A percentile compares a stretch with the other conserved stretches of the same genome.
These are phyloP conservation scores for Diddensiella transvaalensis DNA, from an alignment of 805 yeast genomes.

Conservation along the genomic window DNA sequence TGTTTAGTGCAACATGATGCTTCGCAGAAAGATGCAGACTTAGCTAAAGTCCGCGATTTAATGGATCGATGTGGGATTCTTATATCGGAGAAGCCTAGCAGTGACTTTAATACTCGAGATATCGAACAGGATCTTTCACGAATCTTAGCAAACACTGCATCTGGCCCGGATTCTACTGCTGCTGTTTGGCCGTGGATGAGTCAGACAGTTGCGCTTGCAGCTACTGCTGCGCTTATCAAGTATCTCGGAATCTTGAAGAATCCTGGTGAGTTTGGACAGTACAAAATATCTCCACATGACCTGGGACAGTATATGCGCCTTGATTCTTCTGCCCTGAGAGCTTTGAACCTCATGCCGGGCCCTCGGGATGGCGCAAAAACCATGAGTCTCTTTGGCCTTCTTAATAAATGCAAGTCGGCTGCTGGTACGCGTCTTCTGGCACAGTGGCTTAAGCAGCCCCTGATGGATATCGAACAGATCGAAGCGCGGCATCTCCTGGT, in stretches of 20 bases:
- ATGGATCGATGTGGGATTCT: constrained; percentile 77
- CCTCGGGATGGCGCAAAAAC: constrained; percentile 46
- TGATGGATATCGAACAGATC: constrained; percentile 61
- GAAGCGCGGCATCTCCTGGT: constrained; percentile 69
- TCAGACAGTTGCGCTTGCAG: constrained; percentile 53
- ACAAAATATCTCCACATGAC: constrained; percentile 60
- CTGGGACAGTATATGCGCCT: constrained; percentile 81
- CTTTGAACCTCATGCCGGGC: constrained; percentile 79
- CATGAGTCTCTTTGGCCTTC: constrained; percentile 70
- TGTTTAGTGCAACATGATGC: constrained; percentile 56
- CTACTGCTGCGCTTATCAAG: constrained; percentile 63
- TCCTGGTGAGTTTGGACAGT: constrained; percentile 48
- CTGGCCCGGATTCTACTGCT: constrained; percentile 15
- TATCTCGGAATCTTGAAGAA: constrained; percentile 65
- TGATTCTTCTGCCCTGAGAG: constrained; percentile 85
- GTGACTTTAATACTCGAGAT: constrained; percentile 61
- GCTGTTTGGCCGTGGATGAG: constrained; percentile 30
- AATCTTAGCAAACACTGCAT: constrained; percentile 39
- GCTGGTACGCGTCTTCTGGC: constrained; percentile 87
- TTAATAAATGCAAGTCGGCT: constrained; percentile 82
- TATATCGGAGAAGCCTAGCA: constrained; percentile 53
- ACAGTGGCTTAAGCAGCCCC: constrained; percentile 96
- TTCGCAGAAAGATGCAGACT: constrained; percentile 46
- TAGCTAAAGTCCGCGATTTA: constrained; percentile 62
- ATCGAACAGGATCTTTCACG: constrained; percentile 76